Evolutionary conservation across 306 rosid species (phyloP).

Genomic region (Pterocarpus santalinus): DNA sequence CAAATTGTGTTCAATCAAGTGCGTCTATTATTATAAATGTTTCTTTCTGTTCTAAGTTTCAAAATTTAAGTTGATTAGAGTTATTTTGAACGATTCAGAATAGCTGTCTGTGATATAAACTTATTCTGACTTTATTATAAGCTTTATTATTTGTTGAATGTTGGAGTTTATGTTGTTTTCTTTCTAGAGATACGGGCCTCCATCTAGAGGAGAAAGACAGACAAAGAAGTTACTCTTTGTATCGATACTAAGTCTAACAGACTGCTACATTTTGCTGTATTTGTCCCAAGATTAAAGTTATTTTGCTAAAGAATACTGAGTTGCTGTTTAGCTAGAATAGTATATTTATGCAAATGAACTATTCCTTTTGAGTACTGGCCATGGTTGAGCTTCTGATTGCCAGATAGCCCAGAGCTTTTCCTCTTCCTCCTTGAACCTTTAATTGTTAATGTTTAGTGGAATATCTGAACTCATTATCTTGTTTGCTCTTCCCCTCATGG

Average conservation of each 20-base stretch:
- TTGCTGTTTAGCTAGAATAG: neutral
- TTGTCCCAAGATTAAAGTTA: neutral
- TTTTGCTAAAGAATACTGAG: neutral
- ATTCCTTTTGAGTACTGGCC: neutral
- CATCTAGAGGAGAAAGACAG: neutral
- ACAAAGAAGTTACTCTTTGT: constrained; percentile 8
- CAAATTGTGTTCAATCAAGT: constrained; percentile 26
- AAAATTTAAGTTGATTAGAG: constrained; percentile 17
- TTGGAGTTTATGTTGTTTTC: neutral
- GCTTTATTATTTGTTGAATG: neutral
- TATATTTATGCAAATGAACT: neutral
- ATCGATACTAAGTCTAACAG: neutral
- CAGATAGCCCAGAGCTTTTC: too few relatives aligned
- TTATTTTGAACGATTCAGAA: constrained; percentile 3
- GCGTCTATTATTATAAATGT: neutral
- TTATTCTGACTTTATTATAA: neutral
- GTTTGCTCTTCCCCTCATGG: too few relatives aligned
- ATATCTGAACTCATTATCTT: neutral
- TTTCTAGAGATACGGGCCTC: neutral
- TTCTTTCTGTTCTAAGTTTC: constrained; percentile 17
- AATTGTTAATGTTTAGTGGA: neutral
- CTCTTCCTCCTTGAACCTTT: too few relatives aligned
- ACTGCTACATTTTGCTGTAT: neutral
- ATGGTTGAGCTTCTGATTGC: neutral
- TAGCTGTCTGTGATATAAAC: neutral